phyloP scores from a whole-genome alignment of 345 rosid genomes.

The Salix suchowensis region DNA sequence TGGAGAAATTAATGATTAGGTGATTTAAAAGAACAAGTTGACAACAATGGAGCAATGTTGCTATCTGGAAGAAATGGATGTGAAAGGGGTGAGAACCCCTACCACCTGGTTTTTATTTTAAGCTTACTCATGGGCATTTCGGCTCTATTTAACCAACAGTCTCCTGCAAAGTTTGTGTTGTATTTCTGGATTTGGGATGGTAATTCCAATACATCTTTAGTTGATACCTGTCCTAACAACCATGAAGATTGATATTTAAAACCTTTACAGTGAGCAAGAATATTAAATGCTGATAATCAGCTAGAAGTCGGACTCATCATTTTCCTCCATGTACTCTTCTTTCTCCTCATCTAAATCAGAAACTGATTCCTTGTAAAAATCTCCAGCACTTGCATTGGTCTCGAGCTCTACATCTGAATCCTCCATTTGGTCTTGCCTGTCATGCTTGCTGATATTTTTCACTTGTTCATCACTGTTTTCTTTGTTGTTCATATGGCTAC shows the following conservation, averaged over 20 bases:
- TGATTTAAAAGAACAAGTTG: background rate
- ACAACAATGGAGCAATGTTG: background rate
- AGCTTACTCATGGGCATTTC: background rate
- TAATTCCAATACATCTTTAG: no score
- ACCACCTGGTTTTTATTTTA: background rate
- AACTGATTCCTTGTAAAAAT: conserved; percentile 7
- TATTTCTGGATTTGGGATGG: background rate
- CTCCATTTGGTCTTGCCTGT: conserved; percentile 7
- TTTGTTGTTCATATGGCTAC: background rate
- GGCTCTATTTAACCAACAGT: background rate
- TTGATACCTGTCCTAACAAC: background rate
- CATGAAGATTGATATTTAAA: background rate
- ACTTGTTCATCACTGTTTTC: conserved; percentile 4
- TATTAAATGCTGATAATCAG: background rate
- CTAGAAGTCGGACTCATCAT: conserved; percentile 36
- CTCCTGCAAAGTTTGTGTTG: background rate
- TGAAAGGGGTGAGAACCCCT: background rate
- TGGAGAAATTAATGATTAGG: background rate
- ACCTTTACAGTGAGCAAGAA: background rate
- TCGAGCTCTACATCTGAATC: conserved; percentile 8
- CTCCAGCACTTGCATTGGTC: conserved; percentile 9
- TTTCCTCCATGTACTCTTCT: conserved; percentile 28
- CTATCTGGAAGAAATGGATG: background rate
- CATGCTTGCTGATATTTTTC: background rate
- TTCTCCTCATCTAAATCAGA: conserved; percentile 23